Evolutionary conservation across 78 protist species (phyloP).

Genomic region (Dictyostelium firmibasis): DNA sequence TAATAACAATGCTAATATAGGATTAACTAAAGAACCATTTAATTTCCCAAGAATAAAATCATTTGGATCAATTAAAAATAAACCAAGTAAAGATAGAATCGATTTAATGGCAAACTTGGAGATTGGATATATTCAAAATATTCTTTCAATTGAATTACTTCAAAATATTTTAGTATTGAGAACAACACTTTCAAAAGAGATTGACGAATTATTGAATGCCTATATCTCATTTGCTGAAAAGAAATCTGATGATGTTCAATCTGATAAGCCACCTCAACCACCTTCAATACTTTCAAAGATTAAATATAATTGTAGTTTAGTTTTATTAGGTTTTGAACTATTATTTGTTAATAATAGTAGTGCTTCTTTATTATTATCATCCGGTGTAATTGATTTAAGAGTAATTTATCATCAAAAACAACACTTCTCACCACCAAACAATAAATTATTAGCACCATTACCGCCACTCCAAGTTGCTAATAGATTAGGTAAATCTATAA

Average conservation of each 20-base stretch:
- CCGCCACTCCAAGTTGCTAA: background rate
- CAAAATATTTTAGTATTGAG: slow-evolving; percentile 48
- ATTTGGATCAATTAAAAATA: slow-evolving; percentile 44
- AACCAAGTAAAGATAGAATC: slow-evolving; percentile 18
- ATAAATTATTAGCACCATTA: background rate
- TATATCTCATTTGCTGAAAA: slow-evolving; percentile 51
- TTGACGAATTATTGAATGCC: slow-evolving; percentile 48
- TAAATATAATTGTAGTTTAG: slow-evolving; percentile 36
- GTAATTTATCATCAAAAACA: slow-evolving; percentile 18
- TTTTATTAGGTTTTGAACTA: slow-evolving; percentile 40
- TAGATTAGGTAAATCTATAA: background rate
- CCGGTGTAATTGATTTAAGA: slow-evolving; percentile 57
- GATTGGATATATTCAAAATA: slow-evolving; percentile 70
- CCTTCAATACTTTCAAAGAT: background rate
- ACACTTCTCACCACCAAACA: background rate
- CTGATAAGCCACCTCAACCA: background rate
- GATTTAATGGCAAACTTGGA: slow-evolving; percentile 38
- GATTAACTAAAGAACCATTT: slow-evolving; percentile 46
- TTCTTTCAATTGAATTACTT: slow-evolving; percentile 30
- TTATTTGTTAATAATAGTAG: slow-evolving; percentile 21
- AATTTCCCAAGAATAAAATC: slow-evolving; percentile 60
- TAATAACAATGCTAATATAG: background rate
- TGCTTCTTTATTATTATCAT: slow-evolving; percentile 31
- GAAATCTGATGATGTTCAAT: background rate
- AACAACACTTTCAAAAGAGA: slow-evolving; percentile 37